Percentiles rank a stretch among this genome's conserved stretches.
These are phyloP conservation scores for Leccinum incarnatum DNA, from an alignment of 768 basidiomycete species.

Conservation along the genomic window DNA sequence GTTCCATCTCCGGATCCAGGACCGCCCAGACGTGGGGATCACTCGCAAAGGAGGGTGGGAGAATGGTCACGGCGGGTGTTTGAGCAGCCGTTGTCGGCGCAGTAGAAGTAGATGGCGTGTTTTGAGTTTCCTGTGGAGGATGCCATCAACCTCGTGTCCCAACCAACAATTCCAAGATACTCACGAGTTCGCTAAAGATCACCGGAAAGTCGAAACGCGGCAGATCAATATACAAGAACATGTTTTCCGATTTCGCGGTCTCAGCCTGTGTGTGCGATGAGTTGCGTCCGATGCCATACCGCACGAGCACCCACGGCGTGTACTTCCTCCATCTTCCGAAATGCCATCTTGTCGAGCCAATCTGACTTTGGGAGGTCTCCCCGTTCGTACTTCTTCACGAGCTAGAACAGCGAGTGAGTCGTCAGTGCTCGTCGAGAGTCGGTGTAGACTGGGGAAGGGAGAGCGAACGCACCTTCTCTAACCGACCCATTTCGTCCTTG, in stretches of 20 bases:
- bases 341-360: constrained; percentile 92
- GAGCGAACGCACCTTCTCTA: constrained; percentile 70
- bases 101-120: constrained; percentile 39
- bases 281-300: neutral
- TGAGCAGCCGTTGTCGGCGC: constrained; percentile 42
- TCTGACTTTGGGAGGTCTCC: constrained; percentile 93
- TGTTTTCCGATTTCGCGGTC: constrained; percentile 84
- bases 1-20: constrained; percentile 84
- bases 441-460: neutral
- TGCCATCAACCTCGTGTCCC: neutral
- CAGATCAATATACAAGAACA: constrained; percentile 95
- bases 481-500: constrained; percentile 90
- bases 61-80: constrained; percentile 37
- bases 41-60: constrained; percentile 48
- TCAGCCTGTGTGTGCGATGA: constrained; percentile 58
- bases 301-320: constrained; percentile 63
- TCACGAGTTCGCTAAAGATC: constrained; percentile 86
- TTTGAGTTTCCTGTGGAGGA: constrained; percentile 39
- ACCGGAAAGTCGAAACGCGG: constrained; percentile 98
- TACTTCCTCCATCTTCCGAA: constrained; percentile 92
- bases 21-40: constrained; percentile 84
- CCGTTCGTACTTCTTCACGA: constrained; percentile 94
- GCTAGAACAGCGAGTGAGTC: constrained; percentile 35
- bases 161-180: constrained; percentile 22
- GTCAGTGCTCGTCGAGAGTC: neutral